phyloP scores from a whole-genome alignment of 148 eudicot genomes.

The Arbutus unedo region DNA sequence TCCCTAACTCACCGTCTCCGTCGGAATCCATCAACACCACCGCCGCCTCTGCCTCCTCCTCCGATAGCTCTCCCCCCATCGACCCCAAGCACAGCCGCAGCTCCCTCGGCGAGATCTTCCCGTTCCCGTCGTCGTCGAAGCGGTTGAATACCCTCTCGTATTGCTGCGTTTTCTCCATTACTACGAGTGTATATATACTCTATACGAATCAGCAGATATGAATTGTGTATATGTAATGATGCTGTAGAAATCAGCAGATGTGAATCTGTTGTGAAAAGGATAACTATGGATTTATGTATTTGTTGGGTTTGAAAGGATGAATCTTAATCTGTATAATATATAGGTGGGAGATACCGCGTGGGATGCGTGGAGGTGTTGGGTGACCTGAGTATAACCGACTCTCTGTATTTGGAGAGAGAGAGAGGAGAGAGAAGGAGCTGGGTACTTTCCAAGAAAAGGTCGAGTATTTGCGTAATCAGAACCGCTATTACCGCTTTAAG shows the following conservation, averaged over 20 bases:
- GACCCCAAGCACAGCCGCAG: conserved; percentile 24
- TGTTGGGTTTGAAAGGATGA: background rate
- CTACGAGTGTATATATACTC: background rate
- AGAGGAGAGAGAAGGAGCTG: background rate
- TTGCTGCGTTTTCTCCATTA: conserved; percentile 13
- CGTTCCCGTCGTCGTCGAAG: conserved; percentile 41
- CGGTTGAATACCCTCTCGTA: conserved; percentile 32
- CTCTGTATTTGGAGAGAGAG: background rate
- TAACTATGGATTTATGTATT: background rate
- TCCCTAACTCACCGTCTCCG: conserved; percentile 41
- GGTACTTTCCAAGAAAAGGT: background rate
- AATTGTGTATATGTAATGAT: no score
- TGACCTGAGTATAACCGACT: background rate
- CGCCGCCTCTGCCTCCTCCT: conserved; percentile 36
- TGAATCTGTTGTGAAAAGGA: background rate
- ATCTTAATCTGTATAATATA: background rate
- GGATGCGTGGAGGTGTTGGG: background rate
- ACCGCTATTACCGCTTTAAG: background rate
- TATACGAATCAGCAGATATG: background rate
- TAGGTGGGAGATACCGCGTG: conserved; percentile 8
- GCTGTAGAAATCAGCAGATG: background rate
- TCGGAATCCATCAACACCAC: conserved; percentile 38
- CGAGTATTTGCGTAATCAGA: background rate
- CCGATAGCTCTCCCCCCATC: conserved; percentile 24
- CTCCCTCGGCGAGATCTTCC: conserved; percentile 41